Evolutionary conservation across 371 early-diverging fungal species (phyloP), one percentile per base, ranked within the genome.

Genomic region (Mortierella sp.): DNA sequence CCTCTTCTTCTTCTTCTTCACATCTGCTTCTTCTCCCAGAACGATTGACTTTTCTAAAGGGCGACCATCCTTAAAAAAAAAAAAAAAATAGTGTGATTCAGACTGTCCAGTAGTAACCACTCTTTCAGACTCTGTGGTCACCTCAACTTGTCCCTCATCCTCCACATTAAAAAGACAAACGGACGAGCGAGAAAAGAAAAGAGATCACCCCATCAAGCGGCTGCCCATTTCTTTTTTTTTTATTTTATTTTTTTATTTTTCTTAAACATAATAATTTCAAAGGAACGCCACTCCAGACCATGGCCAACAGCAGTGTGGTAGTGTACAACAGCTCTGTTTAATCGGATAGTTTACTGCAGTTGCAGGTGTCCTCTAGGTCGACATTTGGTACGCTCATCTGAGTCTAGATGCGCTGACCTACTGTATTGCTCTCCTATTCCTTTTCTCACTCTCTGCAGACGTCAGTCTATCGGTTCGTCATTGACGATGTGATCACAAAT

Each of bases 401-500:
- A n/a, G n/a, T n/a, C n/a, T n/a, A n/a, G n/a, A n/a, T n/a, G n/a
- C 14, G 11, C 25, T 23, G 26, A 4, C 51, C 47, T 30, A 15
- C 28, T 52, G 43, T 7, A 56, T 53, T 37, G 21, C 45, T 18
- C 3, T 45, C 29, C 14, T 23, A 19, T 53, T 29, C 44, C 51
- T 29, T 19, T 11, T 51, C 21, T 51, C 47, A 44, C 45, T 43
- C 37, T 7, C 50, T 43, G 28, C 80, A 92, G 88, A 87, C 92
- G 3, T 83, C 85, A 65, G 91, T 96, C 29, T 98, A 98, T 83
- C 87, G 91, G 58, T 89, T 89, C 81, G 94, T 98, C 48, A 98
- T 98, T 75, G 92, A 94, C 83, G 97, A 98, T 70, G 99, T 98
- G 60, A 92, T 96, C 72, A 89, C 90, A 64, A 94, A 94, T 79